Percentiles rank a stretch among this genome's conserved stretches.
These are phyloP conservation scores for Cryptococcus amylolentus DNA, from an alignment of 1,284 basidiomycete species.

Conservation along the genomic window DNA sequence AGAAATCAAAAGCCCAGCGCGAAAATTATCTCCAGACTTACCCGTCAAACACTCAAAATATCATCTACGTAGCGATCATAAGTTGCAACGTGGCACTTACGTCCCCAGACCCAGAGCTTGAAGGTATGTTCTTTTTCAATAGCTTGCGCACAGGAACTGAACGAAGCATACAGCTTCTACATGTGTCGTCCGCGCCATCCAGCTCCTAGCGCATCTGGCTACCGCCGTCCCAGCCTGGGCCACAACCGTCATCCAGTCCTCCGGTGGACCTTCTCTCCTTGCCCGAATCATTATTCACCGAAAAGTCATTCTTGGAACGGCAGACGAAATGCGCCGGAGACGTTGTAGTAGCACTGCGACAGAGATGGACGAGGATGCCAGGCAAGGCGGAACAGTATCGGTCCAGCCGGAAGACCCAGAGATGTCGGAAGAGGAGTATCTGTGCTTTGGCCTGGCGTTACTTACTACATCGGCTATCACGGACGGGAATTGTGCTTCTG, in stretches of 20 bases:
- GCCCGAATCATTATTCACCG: conserved; percentile 13
- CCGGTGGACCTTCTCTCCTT: conserved; percentile 4
- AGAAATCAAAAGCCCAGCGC: not conserved
- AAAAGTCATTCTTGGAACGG: not conserved
- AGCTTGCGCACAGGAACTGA: not conserved
- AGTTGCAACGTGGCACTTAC: conserved; percentile 3
- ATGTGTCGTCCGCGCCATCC: conserved; percentile 9
- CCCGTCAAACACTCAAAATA: not conserved
- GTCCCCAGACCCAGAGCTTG: not conserved
- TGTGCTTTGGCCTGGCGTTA: conserved; percentile 11
- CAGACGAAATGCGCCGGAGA: not conserved
- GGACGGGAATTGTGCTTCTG: not conserved
- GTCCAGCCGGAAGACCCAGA: not conserved
- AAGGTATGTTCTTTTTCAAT: not conserved
- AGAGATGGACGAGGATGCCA: conserved; percentile 1
- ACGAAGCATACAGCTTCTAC: not conserved
- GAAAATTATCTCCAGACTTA: not conserved
- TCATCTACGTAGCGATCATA: conserved; percentile 4
- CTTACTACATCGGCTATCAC: conserved; percentile 9
- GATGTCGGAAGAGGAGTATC: conserved; percentile 9
- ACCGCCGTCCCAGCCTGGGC: conserved; percentile 8
- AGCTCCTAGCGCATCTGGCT: conserved; percentile 15
- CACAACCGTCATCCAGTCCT: not conserved
- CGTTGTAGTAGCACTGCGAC: conserved; percentile 3
- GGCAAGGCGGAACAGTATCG: not conserved